phyloP scores from a whole-genome alignment of 1,139 yeast species.

The Sugiyamaella castrensis region DNA sequence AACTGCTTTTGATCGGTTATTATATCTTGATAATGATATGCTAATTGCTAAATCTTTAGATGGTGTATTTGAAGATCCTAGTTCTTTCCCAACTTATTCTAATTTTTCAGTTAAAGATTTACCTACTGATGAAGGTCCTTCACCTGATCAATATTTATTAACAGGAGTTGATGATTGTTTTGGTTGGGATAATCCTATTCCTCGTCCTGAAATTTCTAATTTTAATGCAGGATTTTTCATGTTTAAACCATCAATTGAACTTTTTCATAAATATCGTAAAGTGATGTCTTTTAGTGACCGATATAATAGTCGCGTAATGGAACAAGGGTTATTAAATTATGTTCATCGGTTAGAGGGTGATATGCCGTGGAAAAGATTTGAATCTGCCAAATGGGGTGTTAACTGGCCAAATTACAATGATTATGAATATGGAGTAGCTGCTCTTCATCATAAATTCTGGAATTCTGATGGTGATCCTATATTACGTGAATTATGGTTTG shows the following conservation, averaged over 20 bases:
- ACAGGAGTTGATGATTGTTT: slow-evolving; percentile 18
- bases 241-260: slow-evolving; percentile 11
- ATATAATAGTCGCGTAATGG: slow-evolving; percentile 14
- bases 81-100: slow-evolving; percentile 3
- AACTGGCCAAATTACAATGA: slow-evolving; percentile 17
- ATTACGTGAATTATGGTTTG: slow-evolving; percentile 8
- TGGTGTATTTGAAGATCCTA: slow-evolving; percentile 18
- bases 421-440: slow-evolving; percentile 16
- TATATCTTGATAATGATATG: slow-evolving; percentile 21
- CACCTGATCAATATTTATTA: slow-evolving; percentile 14
- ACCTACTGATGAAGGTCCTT: slow-evolving; percentile 12
- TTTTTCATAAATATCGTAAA: slow-evolving; percentile 12
- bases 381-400: slow-evolving; percentile 20
- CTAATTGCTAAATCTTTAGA: slow-evolving; percentile 12
- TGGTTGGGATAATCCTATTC: slow-evolving; percentile 14
- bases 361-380: slow-evolving; percentile 17
- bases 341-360: slow-evolving; percentile 15
- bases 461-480: slow-evolving; percentile 1
- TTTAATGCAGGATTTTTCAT: slow-evolving; percentile 21
- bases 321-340: slow-evolving; percentile 19
- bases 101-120: not conserved
- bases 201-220: slow-evolving; percentile 11
- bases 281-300: slow-evolving; percentile 12
- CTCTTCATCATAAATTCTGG: slow-evolving; percentile 20
- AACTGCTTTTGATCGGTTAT: slow-evolving; percentile 16